These are phyloP conservation scores for Margaritispora aquatica DNA, from an alignment of 495 filamentous ascomycete species.

Conservation along the genomic window DNA sequence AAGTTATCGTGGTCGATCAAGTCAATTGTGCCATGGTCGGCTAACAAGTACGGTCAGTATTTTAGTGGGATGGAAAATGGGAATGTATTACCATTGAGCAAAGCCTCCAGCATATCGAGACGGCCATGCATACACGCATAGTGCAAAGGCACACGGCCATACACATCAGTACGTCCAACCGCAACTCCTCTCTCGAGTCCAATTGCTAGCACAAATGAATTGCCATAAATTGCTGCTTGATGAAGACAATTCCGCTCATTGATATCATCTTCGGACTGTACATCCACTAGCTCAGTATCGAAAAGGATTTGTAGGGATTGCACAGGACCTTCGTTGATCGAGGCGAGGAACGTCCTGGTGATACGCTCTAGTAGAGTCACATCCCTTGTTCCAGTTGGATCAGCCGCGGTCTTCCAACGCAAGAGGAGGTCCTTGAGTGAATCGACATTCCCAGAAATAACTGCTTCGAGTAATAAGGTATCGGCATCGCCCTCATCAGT, in stretches of 20 bases:
- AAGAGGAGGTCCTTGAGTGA: conserved; percentile 42
- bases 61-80: background rate
- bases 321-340: conserved; percentile 78
- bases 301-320: conserved; percentile 69
- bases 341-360: conserved; percentile 81
- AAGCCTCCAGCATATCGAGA: conserved; percentile 70
- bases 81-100: conserved; percentile 49
- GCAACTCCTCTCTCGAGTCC: conserved; percentile 67
- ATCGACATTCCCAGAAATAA: conserved; percentile 66
- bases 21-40: conserved; percentile 60
- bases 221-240: conserved; percentile 87
- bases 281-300: conserved; percentile 73
- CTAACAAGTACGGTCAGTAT: conserved; percentile 21
- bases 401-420: conserved; percentile 38
- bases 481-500: conserved; percentile 84
- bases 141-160: conserved; percentile 88
- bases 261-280: conserved; percentile 90
- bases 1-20: conserved; percentile 94
- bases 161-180: conserved; percentile 78
- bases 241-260: conserved; percentile 95
- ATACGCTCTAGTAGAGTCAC: conserved; percentile 56
- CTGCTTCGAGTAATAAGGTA: conserved; percentile 79
- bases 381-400: conserved; percentile 33
- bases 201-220: conserved; percentile 64
- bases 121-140: conserved; percentile 95